Evolutionary conservation across 805 yeast genomes (phyloP).

Genomic region (Wickerhamomyces chambardii): DNA sequence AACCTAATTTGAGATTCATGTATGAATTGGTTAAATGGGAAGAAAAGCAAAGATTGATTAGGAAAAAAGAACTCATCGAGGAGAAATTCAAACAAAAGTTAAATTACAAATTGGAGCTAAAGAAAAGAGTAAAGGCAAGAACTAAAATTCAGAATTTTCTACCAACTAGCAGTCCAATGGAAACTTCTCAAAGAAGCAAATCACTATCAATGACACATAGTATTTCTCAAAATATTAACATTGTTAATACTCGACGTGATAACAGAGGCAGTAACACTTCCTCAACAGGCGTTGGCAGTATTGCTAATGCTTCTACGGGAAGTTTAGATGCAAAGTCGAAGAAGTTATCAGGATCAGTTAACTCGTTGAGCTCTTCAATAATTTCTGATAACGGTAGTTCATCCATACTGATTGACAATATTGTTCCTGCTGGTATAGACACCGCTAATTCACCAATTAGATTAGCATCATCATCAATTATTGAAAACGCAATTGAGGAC

Average conservation of each 20-base stretch:
- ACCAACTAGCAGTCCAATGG: neutral
- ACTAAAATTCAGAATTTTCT: too few species aligned
- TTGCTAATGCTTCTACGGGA: too few species aligned
- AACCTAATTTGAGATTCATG: constrained; percentile 88
- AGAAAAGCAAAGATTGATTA: constrained; percentile 7
- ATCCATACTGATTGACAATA: neutral
- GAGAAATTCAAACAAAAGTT: neutral
- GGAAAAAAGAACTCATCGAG: neutral
- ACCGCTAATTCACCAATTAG: neutral
- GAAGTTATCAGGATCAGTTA: neutral
- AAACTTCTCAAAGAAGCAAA: neutral
- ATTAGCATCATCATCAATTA: neutral
- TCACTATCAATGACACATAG: too few species aligned
- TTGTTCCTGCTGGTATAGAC: neutral
- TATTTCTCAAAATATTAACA: too few species aligned
- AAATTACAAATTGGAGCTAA: too few species aligned
- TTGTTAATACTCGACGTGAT: too few species aligned
- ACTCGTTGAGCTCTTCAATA: neutral
- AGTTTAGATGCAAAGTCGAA: too few species aligned
- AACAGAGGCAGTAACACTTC: too few species aligned
- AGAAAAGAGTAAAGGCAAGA: neutral
- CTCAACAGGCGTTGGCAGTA: too few species aligned
- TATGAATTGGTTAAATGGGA: constrained; percentile 79
- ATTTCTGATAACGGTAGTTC: neutral
- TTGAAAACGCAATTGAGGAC: neutral